A percentile compares a stretch with the other conserved stretches of the same genome.
Evolutionary conservation across 768 basidiomycete genomes (phyloP).

Genomic region (Psilocybe azurescens): DNA sequence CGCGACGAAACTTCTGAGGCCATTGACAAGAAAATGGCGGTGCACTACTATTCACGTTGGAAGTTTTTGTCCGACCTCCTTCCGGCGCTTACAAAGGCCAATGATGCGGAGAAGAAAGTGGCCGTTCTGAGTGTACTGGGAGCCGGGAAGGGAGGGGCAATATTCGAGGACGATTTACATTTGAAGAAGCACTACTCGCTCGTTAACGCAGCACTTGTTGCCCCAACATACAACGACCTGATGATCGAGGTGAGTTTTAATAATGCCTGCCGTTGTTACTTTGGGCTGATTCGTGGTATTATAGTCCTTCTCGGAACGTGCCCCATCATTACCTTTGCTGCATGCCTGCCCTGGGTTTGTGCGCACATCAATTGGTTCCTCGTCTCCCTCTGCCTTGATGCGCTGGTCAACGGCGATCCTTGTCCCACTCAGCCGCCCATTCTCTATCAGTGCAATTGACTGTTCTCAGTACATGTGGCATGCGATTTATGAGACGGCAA

Average conservation of each 20-base stretch:
- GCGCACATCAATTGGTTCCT: constrained; percentile 35
- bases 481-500: constrained; percentile 29
- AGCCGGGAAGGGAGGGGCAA: constrained; percentile 33
- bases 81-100: constrained; percentile 48
- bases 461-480: constrained; percentile 47
- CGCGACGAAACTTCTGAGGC: constrained; percentile 33
- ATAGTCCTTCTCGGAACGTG: constrained; percentile 36
- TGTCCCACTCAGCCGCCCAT: constrained; percentile 26
- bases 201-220: constrained; percentile 34
- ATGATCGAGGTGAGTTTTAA: constrained; percentile 49
- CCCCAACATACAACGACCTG: constrained; percentile 56
- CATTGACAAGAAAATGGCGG: constrained; percentile 33
- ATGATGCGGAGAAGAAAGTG: constrained; percentile 51
- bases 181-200: constrained; percentile 51
- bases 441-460: constrained; percentile 29
- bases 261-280: neutral
- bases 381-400: constrained; percentile 31
- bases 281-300: neutral
- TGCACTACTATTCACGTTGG: constrained; percentile 45
- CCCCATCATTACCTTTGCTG: constrained; percentile 41
- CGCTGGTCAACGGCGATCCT: constrained; percentile 22
- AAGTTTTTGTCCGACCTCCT: constrained; percentile 52
- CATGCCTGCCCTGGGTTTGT: constrained; percentile 46
- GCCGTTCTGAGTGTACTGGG: constrained; percentile 52
- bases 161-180: constrained; percentile 56